Conservation (phyloP, 345 rosid species). For the Camelina sativa region DNA sequence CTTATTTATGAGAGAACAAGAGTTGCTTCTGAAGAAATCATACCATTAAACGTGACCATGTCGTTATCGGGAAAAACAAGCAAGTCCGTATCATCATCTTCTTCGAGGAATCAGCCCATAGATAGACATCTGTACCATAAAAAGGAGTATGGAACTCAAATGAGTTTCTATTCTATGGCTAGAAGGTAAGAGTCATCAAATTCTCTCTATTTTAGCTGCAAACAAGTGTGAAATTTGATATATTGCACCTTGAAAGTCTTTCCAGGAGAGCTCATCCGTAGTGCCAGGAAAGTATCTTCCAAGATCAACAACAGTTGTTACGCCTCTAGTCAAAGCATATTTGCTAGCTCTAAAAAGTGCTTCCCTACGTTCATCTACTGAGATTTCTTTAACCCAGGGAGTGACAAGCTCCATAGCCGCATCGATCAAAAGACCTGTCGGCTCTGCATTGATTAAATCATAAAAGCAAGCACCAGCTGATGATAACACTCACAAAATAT, state of each 20-base stretch:
- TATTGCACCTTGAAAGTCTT: constrained; percentile 77
- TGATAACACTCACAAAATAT: constrained; percentile 22
- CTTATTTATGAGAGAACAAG: background rate
- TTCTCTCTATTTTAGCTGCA: background rate
- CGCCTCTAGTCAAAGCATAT: constrained; percentile 79
- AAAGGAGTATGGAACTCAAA: constrained; percentile 5
- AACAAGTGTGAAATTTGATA: constrained; percentile 16
- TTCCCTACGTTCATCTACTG: constrained; percentile 78
- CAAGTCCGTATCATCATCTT: constrained; percentile 83
- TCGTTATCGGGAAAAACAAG: constrained; percentile 84
- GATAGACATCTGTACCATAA: constrained; percentile 68
- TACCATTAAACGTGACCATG: constrained; percentile 77
- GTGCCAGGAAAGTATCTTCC: constrained; percentile 89
- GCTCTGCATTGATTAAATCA: constrained; percentile 58
- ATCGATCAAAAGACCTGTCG: constrained; percentile 81
- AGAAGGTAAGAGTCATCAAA: background rate
- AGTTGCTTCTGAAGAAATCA: constrained; percentile 36
- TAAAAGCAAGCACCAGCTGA: constrained; percentile 1
- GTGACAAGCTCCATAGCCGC: constrained; percentile 80
- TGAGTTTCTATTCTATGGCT: background rate
- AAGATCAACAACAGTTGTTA: constrained; percentile 81
- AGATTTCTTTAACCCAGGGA: constrained; percentile 62
- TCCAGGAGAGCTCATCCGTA: constrained; percentile 68
- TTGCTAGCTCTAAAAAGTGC: constrained; percentile 78
- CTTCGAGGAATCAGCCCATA: constrained; percentile 78